These are phyloP conservation scores for Ganoderma leucocontextum DNA, from an alignment of 1,284 basidiomycete genomes.

Conservation along the genomic window DNA sequence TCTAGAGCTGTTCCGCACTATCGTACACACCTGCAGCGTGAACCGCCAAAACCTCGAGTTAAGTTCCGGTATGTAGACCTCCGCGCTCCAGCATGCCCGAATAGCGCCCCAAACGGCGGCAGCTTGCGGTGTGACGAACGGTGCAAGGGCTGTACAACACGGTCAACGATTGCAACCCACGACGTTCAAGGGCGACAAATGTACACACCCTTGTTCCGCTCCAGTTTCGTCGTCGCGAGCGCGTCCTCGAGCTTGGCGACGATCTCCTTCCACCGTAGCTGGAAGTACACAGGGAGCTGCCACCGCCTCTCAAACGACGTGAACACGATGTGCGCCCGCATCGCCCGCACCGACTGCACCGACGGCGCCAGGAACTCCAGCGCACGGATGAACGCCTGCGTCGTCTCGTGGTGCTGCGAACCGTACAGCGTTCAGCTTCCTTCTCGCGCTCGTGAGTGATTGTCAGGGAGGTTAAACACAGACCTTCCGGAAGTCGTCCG, in stretches of 20 bases:
- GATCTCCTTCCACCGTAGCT: conserved; percentile 97
- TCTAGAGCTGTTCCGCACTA: not conserved
- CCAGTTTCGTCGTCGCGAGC: conserved; percentile 56
- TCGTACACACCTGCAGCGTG: conserved; percentile 75
- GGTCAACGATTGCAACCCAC: not conserved
- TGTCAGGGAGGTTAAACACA: conserved; percentile 30
- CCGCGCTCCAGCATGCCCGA: conserved; percentile 82
- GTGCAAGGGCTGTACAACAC: conserved; percentile 32
- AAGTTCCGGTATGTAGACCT: conserved; percentile 85
- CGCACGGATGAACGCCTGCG: conserved; percentile 85
- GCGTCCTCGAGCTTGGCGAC: conserved; percentile 78
- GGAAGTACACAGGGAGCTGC: conserved; percentile 98
- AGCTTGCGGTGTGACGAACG: conserved; percentile 70
- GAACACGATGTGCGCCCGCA: conserved; percentile 80
- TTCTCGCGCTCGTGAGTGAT: not conserved
- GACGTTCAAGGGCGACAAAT: conserved; percentile 8
- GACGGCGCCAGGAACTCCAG: conserved; percentile 88
- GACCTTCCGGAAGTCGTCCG: conserved; percentile 90
- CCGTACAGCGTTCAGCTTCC: not conserved
- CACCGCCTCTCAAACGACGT: conserved; percentile 83
- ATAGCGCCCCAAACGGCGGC: conserved; percentile 78
- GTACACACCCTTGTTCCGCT: conserved; percentile 51
- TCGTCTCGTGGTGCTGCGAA: conserved; percentile 81
- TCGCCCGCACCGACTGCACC: conserved; percentile 67
- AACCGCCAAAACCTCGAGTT: conserved; percentile 88